Conservation (phyloP, 352 stramenopile genomes). For the Blastocystis sp. region DNA sequence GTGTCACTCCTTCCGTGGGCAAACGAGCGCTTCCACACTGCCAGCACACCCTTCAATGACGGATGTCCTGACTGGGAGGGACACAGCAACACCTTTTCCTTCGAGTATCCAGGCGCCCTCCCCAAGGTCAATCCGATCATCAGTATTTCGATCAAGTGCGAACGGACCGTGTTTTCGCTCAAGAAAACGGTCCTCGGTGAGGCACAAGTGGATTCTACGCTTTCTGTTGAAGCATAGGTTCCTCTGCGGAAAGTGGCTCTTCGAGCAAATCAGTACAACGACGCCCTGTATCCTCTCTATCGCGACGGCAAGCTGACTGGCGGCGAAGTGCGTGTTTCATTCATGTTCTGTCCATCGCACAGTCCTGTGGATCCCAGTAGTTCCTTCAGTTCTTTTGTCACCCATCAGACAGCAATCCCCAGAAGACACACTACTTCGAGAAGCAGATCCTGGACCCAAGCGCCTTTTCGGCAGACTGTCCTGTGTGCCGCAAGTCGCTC, state of each 20-base stretch:
- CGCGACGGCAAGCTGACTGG: neutral
- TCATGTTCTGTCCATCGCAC: neutral
- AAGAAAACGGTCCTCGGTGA: neutral
- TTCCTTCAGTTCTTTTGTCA: neutral
- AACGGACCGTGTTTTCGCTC: neutral
- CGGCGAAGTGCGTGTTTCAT: neutral
- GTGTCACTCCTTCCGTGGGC: neutral
- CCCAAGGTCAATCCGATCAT: constrained; percentile 14
- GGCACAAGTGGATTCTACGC: neutral
- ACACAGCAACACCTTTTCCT: neutral
- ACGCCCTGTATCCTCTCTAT: neutral
- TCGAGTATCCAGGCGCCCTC: constrained; percentile 9
- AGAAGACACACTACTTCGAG: constrained; percentile 39
- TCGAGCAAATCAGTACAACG: neutral
- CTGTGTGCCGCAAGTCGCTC: constrained; percentile 13
- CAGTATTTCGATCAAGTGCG: neutral
- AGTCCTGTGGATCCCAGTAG: neutral
- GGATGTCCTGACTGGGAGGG: constrained; percentile 13
- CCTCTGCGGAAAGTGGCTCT: neutral
- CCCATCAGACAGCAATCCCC: neutral
- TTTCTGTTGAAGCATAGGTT: neutral
- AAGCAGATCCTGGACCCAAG: neutral
- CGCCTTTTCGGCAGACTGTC: neutral
- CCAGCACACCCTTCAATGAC: neutral
- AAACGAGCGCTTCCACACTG: neutral